These are phyloP conservation scores for Flaveria floridana DNA, from an alignment of 140 eudicot genomes.

Conservation along the genomic window DNA sequence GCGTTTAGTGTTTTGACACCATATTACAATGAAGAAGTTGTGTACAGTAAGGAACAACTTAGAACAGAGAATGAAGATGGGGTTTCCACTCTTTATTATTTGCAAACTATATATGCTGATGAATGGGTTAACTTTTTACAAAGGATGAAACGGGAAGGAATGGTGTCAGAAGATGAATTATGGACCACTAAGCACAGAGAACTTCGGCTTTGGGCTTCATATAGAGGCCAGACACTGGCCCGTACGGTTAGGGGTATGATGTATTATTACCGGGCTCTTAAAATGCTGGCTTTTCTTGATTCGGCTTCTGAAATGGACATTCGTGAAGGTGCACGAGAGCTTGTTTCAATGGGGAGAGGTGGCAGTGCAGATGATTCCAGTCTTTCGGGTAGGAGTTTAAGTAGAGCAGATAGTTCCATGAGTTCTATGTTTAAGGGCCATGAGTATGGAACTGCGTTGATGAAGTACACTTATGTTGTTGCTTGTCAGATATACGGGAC, in stretches of 20 bases:
- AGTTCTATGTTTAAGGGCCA: constrained; percentile 79
- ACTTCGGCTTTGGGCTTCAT: constrained; percentile 92
- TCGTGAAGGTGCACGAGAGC: constrained; percentile 74
- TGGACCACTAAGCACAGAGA: constrained; percentile 62
- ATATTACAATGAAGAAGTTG: constrained; percentile 87
- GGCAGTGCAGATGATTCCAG: constrained; percentile 40
- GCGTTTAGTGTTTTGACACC: constrained; percentile 96
- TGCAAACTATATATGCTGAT: constrained; percentile 85
- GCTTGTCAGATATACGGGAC: constrained; percentile 97
- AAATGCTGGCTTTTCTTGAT: constrained; percentile 93
- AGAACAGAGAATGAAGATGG: constrained; percentile 93
- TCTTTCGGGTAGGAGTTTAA: constrained; percentile 47
- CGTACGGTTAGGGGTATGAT: constrained; percentile 98
- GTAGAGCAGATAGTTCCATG: constrained; percentile 64
- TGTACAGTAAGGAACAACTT: constrained; percentile 79
- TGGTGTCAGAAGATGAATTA: constrained; percentile 50
- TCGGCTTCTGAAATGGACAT: constrained; percentile 98
- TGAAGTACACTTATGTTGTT: constrained; percentile 92
- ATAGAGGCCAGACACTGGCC: constrained; percentile 89
- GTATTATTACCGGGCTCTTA: constrained; percentile 92
- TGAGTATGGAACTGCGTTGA: constrained; percentile 82
- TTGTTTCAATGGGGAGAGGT: constrained; percentile 51
- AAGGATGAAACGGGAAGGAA: constrained; percentile 81
- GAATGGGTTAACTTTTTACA: constrained; percentile 89
- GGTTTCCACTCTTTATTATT: constrained; percentile 73